Conservation (phyloP, 305 asterid genomes). For the Plantago lanceolata region DNA sequence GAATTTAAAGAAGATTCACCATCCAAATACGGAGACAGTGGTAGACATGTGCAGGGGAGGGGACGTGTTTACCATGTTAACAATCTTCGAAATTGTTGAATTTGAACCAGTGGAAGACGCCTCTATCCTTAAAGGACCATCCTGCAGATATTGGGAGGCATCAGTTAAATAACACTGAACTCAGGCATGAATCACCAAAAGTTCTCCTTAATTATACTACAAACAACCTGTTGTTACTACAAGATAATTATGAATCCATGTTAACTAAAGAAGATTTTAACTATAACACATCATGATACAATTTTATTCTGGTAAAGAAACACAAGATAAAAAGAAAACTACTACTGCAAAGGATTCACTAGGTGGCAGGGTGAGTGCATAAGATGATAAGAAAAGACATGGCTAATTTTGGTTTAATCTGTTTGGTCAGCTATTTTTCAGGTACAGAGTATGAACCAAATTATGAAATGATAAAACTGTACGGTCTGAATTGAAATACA, state of each 20-base stretch:
- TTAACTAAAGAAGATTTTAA: no score
- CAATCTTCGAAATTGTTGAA: slow-evolving; percentile 93
- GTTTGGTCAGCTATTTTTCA: no score
- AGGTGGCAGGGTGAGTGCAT: no score
- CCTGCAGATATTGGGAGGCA: slow-evolving; percentile 49
- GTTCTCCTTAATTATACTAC: slow-evolving; percentile 2
- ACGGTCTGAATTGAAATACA: not conserved
- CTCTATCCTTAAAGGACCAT: slow-evolving; percentile 88
- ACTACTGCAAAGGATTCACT: no score
- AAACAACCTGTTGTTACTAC: not conserved
- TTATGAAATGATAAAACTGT: not conserved
- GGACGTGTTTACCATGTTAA: slow-evolving; percentile 62
- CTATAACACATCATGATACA: not conserved
- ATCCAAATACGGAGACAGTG: not conserved
- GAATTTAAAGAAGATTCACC: not conserved
- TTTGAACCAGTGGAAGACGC: slow-evolving; percentile 89
- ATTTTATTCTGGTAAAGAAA: not conserved
- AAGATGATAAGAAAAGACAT: no score
- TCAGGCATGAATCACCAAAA: slow-evolving; percentile 2
- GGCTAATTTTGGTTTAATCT: no score
- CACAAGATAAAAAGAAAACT: no score
- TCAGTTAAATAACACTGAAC: slow-evolving; percentile 25
- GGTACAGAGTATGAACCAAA: no score
- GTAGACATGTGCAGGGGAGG: slow-evolving; percentile 4
- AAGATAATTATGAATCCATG: not conserved